Base-by-base conservation (phyloP, 495 filamentous ascomycete species). In the Penicillium bialowiezense region DNA sequence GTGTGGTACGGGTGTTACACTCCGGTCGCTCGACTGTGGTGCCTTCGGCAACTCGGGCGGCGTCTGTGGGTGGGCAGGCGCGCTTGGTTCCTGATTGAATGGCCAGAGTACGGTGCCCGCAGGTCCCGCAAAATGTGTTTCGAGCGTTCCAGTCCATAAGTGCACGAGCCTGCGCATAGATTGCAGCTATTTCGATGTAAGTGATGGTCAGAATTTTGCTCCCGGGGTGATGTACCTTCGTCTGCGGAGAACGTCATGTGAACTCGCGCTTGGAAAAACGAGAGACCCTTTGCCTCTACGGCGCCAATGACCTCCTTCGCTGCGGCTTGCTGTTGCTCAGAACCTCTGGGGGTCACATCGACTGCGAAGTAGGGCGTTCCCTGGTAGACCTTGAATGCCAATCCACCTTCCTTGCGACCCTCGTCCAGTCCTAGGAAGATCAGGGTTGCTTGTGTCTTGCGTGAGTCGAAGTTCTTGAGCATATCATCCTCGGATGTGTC, bases 101-200 rank as follows among this genome's bases (percentile, higher is more conserved):
- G 15, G 89, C 90, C 45, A 96, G 69, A 2, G 93, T 97, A 7
- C 77, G 83, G 51, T 89, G 75, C 26, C 93, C 92, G 71, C 93
- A 96, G 44, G 83, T 83, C 8, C 83, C 89, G 68, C 93, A 98
- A 72, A 90, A 97, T 29, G 83, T 89, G 62, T 96, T 97, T 37
- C 92, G 87, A 40, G 75, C 79, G 69, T 98, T 97, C 93, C 93
- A 98, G 71, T 97, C 93, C 23, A 92, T 63, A 31, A 96, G 69
- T n/a, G 88, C 84, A 55, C 92, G 86, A 3, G 90, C 88, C 61
- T 93, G 87, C n/a, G 89, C 95, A 61, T 89, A 91, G 35, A 95
- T 89, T 46, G 91, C 91, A 49, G 90, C 92, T 91, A 51, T 42
- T 45, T 13, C 17, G 14, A 19, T 23, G 51, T 56, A 31, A 64